These are phyloP conservation scores for Cicer chorassanicum DNA, from an alignment of 306 rosid genomes.

Conservation along the genomic window DNA sequence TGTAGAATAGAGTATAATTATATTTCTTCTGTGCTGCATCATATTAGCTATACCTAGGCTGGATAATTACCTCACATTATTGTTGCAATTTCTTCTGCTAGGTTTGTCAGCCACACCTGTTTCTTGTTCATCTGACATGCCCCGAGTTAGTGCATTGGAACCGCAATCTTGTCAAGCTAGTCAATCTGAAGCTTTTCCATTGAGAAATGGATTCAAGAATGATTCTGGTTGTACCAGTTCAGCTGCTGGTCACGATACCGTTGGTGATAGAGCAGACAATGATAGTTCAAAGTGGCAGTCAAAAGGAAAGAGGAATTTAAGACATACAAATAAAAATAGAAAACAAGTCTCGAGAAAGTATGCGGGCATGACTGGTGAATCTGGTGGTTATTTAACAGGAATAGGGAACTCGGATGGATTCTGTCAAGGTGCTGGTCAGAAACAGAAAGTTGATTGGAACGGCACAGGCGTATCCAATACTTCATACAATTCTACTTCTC, in stretches of 20 bases:
- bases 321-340: conserved; percentile 65
- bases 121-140: conserved; percentile 61
- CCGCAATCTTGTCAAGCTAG: conserved; percentile 59
- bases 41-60: conserved; percentile 27
- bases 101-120: conserved; percentile 55
- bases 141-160: conserved; percentile 52
- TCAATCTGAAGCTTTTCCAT: conserved; percentile 53
- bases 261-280: conserved; percentile 60
- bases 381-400: conserved; percentile 55
- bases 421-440: conserved; percentile 56
- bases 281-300: conserved; percentile 90
- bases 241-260: conserved; percentile 52
- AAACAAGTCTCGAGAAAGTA: conserved; percentile 63
- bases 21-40: conserved; percentile 32
- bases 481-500: conserved; percentile 50
- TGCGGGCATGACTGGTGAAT: conserved; percentile 55
- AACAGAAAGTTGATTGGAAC: conserved; percentile 61
- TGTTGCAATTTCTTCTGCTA: conserved; percentile 50
- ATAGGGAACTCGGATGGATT: conserved; percentile 52
- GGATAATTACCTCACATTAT: conserved; percentile 40
- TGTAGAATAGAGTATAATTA: not conserved
- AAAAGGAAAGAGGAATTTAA: conserved; percentile 92
- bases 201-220: conserved; percentile 57
- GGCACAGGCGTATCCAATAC: conserved; percentile 46
- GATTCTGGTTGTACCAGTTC: conserved; percentile 67